Conservation (phyloP, 495 filamentous ascomycete species). For the Schizothecium vesticola region DNA sequence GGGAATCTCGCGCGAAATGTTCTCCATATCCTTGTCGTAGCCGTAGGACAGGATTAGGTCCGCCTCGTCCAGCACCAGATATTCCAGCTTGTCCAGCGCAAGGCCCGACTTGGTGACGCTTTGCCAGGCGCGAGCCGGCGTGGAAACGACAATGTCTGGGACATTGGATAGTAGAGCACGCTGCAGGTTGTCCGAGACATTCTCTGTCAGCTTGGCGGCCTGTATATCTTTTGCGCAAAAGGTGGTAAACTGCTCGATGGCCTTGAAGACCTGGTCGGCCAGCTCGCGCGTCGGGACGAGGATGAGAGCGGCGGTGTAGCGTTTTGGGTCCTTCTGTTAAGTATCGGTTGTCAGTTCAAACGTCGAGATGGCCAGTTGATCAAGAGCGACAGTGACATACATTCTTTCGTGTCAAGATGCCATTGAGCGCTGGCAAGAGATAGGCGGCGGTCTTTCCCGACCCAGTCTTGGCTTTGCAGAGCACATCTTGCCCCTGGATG, state of each 20-base stretch:
- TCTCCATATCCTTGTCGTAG: constrained; percentile 83
- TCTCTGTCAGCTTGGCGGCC: constrained; percentile 78
- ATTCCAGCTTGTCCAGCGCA: constrained; percentile 60
- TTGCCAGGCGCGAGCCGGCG: constrained; percentile 68
- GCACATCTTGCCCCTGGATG: constrained; percentile 83
- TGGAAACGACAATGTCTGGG: constrained; percentile 86
- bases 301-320: constrained; percentile 61
- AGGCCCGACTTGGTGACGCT: constrained; percentile 67
- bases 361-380: neutral
- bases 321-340: constrained; percentile 29
- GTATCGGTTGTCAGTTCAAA: neutral
- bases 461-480: constrained; percentile 86
- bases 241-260: constrained; percentile 61
- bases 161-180: constrained; percentile 77
- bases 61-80: constrained; percentile 91
- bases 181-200: constrained; percentile 81
- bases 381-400: constrained; percentile 36
- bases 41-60: constrained; percentile 93
- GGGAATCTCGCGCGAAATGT: constrained; percentile 67
- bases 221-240: constrained; percentile 83
- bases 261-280: constrained; percentile 79
- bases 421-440: constrained; percentile 79
- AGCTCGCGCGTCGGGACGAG: constrained; percentile 93
- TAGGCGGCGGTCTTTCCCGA: constrained; percentile 98
- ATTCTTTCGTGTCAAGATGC: constrained; percentile 69